Evolutionary conservation across 306 rosid genomes (phyloP).

Genomic region (Dryas alaskensis): DNA sequence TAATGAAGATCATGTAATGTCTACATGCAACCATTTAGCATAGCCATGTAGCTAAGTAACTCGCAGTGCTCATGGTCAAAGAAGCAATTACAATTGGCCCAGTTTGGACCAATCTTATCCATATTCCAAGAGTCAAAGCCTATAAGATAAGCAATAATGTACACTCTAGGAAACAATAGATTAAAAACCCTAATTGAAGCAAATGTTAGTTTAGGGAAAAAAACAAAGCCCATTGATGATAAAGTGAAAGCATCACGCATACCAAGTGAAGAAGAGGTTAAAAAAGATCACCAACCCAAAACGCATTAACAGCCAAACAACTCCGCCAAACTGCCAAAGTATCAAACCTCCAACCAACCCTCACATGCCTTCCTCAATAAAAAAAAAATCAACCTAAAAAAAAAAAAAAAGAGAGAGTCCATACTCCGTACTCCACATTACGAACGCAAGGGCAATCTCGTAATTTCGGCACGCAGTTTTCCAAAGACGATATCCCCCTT

Average conservation of each 20-base stretch:
- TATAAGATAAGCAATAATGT: neutral
- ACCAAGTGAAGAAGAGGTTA: constrained; percentile 5
- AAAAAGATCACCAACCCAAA: neutral
- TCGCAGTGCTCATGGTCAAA: neutral
- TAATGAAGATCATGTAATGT: too few species aligned
- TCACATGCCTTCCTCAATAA: constrained; percentile 18
- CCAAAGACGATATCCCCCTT: neutral
- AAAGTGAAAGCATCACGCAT: constrained; percentile 14
- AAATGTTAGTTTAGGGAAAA: neutral
- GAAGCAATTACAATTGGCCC: neutral
- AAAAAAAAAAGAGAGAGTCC: neutral
- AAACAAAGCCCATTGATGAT: neutral
- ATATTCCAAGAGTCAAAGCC: neutral
- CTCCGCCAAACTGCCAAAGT: neutral
- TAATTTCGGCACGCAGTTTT: neutral
- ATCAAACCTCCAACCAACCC: constrained; percentile 17
- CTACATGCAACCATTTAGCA: too few species aligned
- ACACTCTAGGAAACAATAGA: neutral
- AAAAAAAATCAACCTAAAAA: neutral
- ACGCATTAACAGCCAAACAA: constrained; percentile 12
- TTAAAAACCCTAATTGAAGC: constrained; percentile 3
- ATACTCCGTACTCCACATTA: too few species aligned
- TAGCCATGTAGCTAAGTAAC: too few species aligned
- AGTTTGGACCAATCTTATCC: neutral
- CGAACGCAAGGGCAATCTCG: neutral